These are phyloP conservation scores for Hymenoscyphus repandus DNA, from an alignment of 2,329 filamentous ascomycete genomes.

Conservation along the genomic window DNA sequence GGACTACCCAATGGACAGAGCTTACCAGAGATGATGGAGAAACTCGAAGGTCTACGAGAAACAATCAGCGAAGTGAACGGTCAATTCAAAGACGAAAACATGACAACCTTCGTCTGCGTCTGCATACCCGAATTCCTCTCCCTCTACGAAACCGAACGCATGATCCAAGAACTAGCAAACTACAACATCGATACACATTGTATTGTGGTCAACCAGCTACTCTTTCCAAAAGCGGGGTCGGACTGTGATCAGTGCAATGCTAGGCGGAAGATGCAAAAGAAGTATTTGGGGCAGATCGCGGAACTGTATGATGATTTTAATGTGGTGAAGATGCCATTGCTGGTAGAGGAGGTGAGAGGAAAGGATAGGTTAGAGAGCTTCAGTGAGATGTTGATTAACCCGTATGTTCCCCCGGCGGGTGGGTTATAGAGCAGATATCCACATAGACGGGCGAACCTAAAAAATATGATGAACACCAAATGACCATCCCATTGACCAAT, in stretches of 20 bases:
- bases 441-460: too few species aligned
- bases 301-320: conserved; percentile 99
- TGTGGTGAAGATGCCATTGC: conserved; percentile 93
- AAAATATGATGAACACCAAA: too few species aligned
- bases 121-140: conserved; percentile 97
- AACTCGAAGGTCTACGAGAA: conserved; percentile 87
- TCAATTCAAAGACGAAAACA: conserved; percentile 94
- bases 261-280: conserved; percentile 96
- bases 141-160: conserved; percentile 97
- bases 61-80: conserved; percentile 95
- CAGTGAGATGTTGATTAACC: conserved; percentile 75
- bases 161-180: conserved; percentile 95
- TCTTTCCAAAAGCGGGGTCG: conserved; percentile 83
- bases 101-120: conserved; percentile 97
- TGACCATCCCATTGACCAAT: too few species aligned
- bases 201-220: conserved; percentile 96
- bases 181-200: conserved; percentile 95
- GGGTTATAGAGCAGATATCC: conserved; percentile 25
- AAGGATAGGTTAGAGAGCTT: conserved; percentile 92
- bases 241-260: conserved; percentile 94
- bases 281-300: conserved; percentile 97
- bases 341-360: conserved; percentile 92
- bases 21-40: conserved; percentile 85
- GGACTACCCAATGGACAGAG: conserved; percentile 85
- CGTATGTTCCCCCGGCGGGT: conserved; percentile 60